phyloP scores from a whole-genome alignment of 2,329 filamentous ascomycete species.

The Rhynchosporium agropyri region DNA sequence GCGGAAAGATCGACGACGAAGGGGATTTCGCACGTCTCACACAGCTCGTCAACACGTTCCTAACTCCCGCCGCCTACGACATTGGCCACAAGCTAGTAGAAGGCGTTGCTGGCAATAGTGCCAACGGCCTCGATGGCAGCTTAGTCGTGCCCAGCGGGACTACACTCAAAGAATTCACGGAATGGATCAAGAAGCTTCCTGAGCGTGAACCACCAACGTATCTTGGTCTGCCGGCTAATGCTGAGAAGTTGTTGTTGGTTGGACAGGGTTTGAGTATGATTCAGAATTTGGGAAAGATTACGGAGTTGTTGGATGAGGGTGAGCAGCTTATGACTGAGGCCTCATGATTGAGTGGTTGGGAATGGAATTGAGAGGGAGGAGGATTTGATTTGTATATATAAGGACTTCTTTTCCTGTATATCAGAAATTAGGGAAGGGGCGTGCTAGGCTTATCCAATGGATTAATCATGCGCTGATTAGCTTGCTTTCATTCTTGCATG shows the following conservation, averaged over 20 bases:
- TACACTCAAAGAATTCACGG: conserved; percentile 80
- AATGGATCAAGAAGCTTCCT: conserved; percentile 88
- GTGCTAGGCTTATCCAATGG: not conserved
- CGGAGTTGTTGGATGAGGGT: conserved; percentile 87
- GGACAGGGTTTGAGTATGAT: conserved; percentile 86
- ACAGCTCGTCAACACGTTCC: conserved; percentile 72
- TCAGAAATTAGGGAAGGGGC: conserved; percentile 7
- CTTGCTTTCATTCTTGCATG: not conserved
- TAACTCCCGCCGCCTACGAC: conserved; percentile 89
- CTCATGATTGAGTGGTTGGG: conserved; percentile 26
- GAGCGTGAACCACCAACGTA: conserved; percentile 97
- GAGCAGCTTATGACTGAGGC: conserved; percentile 82
- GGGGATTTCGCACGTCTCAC: conserved; percentile 76
- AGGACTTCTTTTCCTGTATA: conserved; percentile 2
- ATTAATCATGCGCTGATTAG: not conserved
- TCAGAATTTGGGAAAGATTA: conserved; percentile 79
- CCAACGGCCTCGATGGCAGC: conserved; percentile 53
- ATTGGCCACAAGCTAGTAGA: conserved; percentile 88
- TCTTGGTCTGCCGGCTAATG: conserved; percentile 89
- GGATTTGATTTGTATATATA: conserved; percentile 26
- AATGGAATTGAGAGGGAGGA: not conserved
- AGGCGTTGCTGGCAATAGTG: conserved; percentile 47
- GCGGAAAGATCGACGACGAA: conserved; percentile 94
- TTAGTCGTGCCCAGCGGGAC: conserved; percentile 80
- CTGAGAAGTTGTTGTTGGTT: conserved; percentile 91